A percentile compares a stretch with the other conserved stretches of the same genome.
phyloP scores from a whole-genome alignment of 1,139 yeast species.

The Pichia sp. region DNA sequence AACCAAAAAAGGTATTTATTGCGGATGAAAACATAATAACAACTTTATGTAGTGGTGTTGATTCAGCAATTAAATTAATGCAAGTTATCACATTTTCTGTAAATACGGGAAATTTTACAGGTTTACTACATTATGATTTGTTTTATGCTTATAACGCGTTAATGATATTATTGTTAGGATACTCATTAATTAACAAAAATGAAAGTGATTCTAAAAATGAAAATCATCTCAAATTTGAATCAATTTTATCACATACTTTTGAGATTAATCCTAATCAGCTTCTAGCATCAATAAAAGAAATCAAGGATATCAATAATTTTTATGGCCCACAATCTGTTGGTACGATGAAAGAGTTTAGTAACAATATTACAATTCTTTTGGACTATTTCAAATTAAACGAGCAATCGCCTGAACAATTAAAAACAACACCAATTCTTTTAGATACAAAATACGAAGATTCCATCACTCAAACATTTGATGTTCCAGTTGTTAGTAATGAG shows the following conservation, averaged over 20 bases:
- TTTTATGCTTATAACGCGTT: constrained; percentile 31
- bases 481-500: background rate
- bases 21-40: constrained; percentile 25
- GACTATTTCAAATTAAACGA: background rate
- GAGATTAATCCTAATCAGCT: background rate
- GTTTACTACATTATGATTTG: constrained; percentile 30
- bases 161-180: constrained; percentile 28
- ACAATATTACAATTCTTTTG: background rate
- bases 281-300: background rate
- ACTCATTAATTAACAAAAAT: constrained; percentile 19
- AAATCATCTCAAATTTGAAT: background rate
- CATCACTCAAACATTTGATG: background rate
- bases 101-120: constrained; percentile 24
- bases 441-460: background rate
- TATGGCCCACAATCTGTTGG: constrained; percentile 1
- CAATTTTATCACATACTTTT: background rate
- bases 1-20: constrained; percentile 23
- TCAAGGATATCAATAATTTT: background rate
- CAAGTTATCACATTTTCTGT: constrained; percentile 22
- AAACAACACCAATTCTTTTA: background rate
- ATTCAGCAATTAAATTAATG: constrained; percentile 27
- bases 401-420: background rate
- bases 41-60: constrained; percentile 28
- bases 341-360: background rate
- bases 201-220: background rate